phyloP scores from a whole-genome alignment of 345 rosid genomes.

The Kernera saxatilis region DNA sequence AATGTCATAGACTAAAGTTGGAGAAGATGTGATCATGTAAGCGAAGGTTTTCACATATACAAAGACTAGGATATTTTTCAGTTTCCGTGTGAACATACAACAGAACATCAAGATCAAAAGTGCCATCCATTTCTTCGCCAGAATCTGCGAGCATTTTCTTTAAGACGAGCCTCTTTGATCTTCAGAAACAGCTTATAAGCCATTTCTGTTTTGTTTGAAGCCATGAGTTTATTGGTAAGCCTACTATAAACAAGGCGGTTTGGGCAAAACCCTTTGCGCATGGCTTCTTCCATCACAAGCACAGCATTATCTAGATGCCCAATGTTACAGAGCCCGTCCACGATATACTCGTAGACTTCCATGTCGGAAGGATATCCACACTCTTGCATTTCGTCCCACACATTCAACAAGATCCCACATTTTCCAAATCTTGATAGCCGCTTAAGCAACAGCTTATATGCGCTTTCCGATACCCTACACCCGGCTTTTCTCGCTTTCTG shows the following conservation, averaged over 20 bases:
- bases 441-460: slow-evolving; percentile 73
- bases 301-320: slow-evolving; percentile 90
- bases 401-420: slow-evolving; percentile 73
- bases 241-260: slow-evolving; percentile 68
- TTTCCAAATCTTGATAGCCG: slow-evolving; percentile 86
- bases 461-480: slow-evolving; percentile 54
- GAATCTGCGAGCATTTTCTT: slow-evolving; percentile 60
- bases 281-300: slow-evolving; percentile 83
- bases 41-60: not conserved
- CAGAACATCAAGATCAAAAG: slow-evolving; percentile 42
- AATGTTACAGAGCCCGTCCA: slow-evolving; percentile 78
- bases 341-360: slow-evolving; percentile 72
- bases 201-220: slow-evolving; percentile 62
- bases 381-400: slow-evolving; percentile 89
- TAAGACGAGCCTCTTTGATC: slow-evolving; percentile 60
- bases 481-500: slow-evolving; percentile 69
- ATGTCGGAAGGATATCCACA: slow-evolving; percentile 57
- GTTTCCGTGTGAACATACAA: not conserved
- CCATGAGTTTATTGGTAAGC: slow-evolving; percentile 63
- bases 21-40: not conserved
- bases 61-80: not conserved
- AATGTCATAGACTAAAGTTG: not conserved
- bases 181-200: slow-evolving; percentile 74
- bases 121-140: slow-evolving; percentile 95
- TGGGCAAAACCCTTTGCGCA: slow-evolving; percentile 77